These are phyloP conservation scores for Sambucus nigra DNA, from an alignment of 129 eudicot genomes.

Conservation along the genomic window DNA sequence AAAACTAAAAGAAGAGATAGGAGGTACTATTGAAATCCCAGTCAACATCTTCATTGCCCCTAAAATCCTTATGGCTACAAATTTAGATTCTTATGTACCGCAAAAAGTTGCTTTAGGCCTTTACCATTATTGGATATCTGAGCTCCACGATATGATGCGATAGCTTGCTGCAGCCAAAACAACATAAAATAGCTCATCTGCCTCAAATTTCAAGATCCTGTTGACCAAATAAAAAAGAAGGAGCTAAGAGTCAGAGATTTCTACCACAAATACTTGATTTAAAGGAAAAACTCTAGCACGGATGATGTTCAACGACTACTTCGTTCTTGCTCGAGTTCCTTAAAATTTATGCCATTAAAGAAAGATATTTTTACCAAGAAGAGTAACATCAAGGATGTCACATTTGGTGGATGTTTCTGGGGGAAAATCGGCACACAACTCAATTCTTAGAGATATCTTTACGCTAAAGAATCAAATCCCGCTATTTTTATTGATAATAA, in stretches of 20 bases:
- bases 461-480: constrained; percentile 76
- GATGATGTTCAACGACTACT: constrained; percentile 58
- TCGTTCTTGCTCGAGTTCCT: constrained; percentile 54
- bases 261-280: constrained; percentile 46
- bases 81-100: constrained; percentile 43
- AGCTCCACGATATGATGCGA: constrained; percentile 59
- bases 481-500: constrained; percentile 24
- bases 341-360: constrained; percentile 21
- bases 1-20: constrained; percentile 19
- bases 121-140: constrained; percentile 46
- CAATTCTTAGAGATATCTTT: constrained; percentile 46
- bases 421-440: constrained; percentile 34
- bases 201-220: constrained; percentile 25
- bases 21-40: constrained; percentile 27
- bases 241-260: constrained; percentile 36
- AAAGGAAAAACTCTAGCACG: constrained; percentile 45
- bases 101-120: too few species aligned
- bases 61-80: constrained; percentile 22
- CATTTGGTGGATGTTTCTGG: constrained; percentile 34
- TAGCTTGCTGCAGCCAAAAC: constrained; percentile 46
- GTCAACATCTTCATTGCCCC: constrained; percentile 47
- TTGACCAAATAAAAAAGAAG: constrained; percentile 15
- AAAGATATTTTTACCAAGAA: constrained; percentile 11
- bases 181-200: constrained; percentile 21
- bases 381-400: constrained; percentile 28